Evolutionary conservation across 23 red algal species (phyloP), one percentile per base, ranked within the genome.

Genomic region (Gracilaria vermiculophylla): DNA sequence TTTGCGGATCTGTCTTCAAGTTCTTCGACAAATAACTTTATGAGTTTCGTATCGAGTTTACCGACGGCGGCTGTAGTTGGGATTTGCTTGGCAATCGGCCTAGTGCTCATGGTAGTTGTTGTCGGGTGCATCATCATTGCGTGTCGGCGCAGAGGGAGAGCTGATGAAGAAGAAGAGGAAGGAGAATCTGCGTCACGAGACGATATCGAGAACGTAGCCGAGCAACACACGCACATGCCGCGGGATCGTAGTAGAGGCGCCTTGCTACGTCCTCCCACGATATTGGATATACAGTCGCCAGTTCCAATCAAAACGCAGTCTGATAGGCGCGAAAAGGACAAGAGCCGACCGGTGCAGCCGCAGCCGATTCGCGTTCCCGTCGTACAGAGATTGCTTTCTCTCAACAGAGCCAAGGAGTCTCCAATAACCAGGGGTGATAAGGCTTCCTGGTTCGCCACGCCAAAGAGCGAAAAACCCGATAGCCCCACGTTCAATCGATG

Each of bases 371-470:
- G 67, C 40, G n/a, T 73, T 42, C 67, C 67, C 25, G 67, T 73
- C 6, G 67, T 73, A 28, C 67, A 73, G 25, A 47, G 67, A 73
- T 73, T 73, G 40, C 40, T 73, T 27, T 73, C 67, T 19, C 14
- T 73, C 5, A 73, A 73, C 40, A 73, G 67, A 47, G 17, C 7
- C 2, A 73, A 73, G 67, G 67, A 73, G 25, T 73, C 67, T 27
- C 67, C 67, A 4, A 73, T 73, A 15, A 12, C 67, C 9, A 73
- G 28, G 23, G 67, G 67, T 73, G 67, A 73, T 16, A 73, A 73
- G 40, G 67, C 67, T 11, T 73, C 67, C 23, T 73, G 67, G 67
- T 73, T 73, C 47, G 67, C 67, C 6, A 73, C 67, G 1, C 67
- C 67, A 4, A 73, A 34, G 67, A 48, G 58, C 29, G 29, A 64